phyloP scores from a whole-genome alignment of 2,329 filamentous ascomycete genomes.

The Hypocreales sp. region DNA sequence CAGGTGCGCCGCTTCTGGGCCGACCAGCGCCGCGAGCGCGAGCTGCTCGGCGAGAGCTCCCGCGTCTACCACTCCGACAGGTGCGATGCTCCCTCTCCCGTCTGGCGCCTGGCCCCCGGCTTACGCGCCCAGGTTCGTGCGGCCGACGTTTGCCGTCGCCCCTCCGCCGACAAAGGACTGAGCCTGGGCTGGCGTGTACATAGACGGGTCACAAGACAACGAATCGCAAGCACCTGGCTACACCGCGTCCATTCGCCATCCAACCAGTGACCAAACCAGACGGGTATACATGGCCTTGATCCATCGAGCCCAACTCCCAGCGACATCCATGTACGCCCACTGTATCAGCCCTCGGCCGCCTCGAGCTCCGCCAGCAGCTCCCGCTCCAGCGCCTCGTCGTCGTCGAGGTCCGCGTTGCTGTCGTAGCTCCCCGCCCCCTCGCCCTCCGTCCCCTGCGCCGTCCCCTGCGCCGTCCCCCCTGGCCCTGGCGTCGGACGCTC shows the following conservation, averaged over 20 bases:
- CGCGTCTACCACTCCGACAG: constrained; percentile 75
- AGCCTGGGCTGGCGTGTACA: too few species aligned
- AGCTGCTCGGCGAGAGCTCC: constrained; percentile 68
- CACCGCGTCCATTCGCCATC: too few species aligned
- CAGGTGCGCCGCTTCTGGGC: constrained; percentile 76
- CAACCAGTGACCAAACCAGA: too few species aligned
- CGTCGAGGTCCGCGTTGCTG: constrained; percentile 27
- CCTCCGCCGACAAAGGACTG: constrained; percentile 39
- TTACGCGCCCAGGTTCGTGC: constrained; percentile 47
- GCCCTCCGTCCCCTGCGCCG: constrained; percentile 9
- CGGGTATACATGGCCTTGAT: too few species aligned
- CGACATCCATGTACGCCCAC: not conserved
- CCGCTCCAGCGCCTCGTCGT: constrained; percentile 41
- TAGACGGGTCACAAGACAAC: too few species aligned
- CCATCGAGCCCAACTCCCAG: too few species aligned
- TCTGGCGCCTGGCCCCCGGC: constrained; percentile 1
- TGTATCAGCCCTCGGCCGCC: constrained; percentile 13
- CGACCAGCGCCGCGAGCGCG: constrained; percentile 80
- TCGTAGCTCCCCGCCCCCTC: constrained; percentile 7
- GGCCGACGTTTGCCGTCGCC: constrained; percentile 63
- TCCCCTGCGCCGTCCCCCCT: constrained; percentile 16
- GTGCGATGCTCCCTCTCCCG: constrained; percentile 11
- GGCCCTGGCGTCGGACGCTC: constrained; percentile 23
- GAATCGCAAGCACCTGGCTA: not conserved
- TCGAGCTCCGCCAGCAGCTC: constrained; percentile 48